phyloP scores from a whole-genome alignment of 2,329 filamentous ascomycete genomes.

The Mycocentrospora acerina region DNA sequence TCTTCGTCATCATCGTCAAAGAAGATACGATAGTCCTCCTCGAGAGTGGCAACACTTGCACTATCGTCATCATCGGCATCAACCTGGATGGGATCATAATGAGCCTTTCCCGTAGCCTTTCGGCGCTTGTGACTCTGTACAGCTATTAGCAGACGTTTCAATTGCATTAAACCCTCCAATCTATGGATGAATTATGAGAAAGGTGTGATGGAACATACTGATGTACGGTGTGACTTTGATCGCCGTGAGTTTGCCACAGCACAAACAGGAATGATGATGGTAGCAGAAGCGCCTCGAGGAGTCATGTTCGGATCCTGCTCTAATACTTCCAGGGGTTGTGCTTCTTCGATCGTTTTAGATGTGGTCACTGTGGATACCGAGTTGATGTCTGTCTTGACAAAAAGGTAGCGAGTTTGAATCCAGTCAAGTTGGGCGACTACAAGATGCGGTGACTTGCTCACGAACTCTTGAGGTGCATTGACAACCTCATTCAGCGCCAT shows the following conservation, averaged over 20 bases:
- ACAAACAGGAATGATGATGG: conserved; percentile 56
- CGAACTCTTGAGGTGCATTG: conserved; percentile 67
- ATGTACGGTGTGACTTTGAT: conserved; percentile 20
- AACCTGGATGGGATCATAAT: conserved; percentile 42
- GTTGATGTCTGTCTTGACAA: conserved; percentile 51
- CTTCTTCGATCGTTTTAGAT: conserved; percentile 6
- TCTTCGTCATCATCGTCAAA: conserved; percentile 15
- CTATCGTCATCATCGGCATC: conserved; percentile 42
- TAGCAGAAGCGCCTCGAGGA: conserved; percentile 43
- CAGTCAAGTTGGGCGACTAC: conserved; percentile 78
- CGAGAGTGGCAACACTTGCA: conserved; percentile 52
- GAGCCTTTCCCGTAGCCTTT: conserved; percentile 29
- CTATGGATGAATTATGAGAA: too few relatives aligned
- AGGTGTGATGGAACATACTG: conserved; percentile 8
- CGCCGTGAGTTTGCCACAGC: conserved; percentile 51
- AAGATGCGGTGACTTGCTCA: conserved; percentile 58
- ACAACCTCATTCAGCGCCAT: conserved; percentile 84
- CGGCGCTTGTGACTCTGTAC: conserved; percentile 25
- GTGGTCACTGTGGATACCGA: background rate
- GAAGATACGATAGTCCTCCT: conserved; percentile 51
- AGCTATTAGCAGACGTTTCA: conserved; percentile 9
- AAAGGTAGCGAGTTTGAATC: conserved; percentile 87
- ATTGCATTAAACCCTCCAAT: too few relatives aligned
- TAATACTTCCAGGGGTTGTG: conserved; percentile 27
- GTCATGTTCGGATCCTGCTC: conserved; percentile 46